Percentiles rank a stretch among this genome's conserved stretches.
Evolutionary conservation across 352 stramenopile genomes (phyloP).

Genomic region (Peronospora farinosa): DNA sequence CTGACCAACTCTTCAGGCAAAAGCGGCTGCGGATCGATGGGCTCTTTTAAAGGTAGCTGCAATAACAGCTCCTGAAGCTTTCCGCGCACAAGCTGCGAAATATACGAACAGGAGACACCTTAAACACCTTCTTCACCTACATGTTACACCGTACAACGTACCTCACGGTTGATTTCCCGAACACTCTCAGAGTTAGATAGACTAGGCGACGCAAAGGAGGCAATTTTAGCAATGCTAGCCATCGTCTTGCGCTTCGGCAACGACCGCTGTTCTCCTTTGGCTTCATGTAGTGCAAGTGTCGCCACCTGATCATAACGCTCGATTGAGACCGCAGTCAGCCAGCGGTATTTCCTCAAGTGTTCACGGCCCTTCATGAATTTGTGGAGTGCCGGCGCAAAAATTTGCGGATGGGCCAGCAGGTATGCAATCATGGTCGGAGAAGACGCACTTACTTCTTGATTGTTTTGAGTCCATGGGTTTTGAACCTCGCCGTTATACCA

Average conservation of each 20-base stretch:
- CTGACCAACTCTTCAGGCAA: slow-evolving; percentile 38
- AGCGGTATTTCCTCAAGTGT: slow-evolving; percentile 47
- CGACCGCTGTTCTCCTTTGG: slow-evolving; percentile 39
- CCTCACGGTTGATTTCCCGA: slow-evolving; percentile 63
- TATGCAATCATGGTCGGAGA: slow-evolving; percentile 47
- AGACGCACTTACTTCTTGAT: slow-evolving; percentile 8
- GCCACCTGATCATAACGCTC: slow-evolving; percentile 60
- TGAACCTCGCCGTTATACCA: slow-evolving; percentile 73
- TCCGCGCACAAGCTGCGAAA: slow-evolving; percentile 36
- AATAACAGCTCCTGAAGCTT: slow-evolving; percentile 62
- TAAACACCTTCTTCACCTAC: background rate
- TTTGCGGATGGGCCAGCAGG: slow-evolving; percentile 52
- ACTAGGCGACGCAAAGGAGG: slow-evolving; percentile 45
- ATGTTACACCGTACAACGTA: slow-evolving; percentile 16
- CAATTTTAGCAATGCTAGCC: slow-evolving; percentile 76
- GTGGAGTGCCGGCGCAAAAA: slow-evolving; percentile 53
- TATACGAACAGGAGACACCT: slow-evolving; percentile 6
- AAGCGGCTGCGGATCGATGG: slow-evolving; percentile 37
- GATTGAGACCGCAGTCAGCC: slow-evolving; percentile 59
- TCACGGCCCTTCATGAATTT: slow-evolving; percentile 59
- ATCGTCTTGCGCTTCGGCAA: slow-evolving; percentile 69
- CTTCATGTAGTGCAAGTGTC: slow-evolving; percentile 51
- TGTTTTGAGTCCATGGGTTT: slow-evolving; percentile 52
- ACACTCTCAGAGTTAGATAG: slow-evolving; percentile 29
- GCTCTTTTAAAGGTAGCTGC: slow-evolving; percentile 42